Percentiles rank a stretch among this genome's conserved stretches.
These are phyloP conservation scores for Plantago elongata DNA, from an alignment of 257 asterid genomes.

Conservation along the genomic window DNA sequence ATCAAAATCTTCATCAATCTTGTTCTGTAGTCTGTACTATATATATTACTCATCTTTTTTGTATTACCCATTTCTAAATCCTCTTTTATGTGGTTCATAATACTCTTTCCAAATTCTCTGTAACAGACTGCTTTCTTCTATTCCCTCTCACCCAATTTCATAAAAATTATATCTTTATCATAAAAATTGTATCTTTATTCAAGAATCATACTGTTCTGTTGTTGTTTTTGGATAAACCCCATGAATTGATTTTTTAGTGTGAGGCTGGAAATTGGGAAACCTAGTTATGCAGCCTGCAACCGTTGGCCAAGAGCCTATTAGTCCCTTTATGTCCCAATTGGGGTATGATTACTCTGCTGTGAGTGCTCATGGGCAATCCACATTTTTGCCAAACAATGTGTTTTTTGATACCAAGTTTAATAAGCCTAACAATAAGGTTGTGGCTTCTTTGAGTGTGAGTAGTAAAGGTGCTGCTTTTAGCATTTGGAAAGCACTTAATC, in stretches of 20 bases:
- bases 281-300: slow-evolving; percentile 68
- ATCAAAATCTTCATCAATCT: neutral
- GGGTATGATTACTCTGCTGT: slow-evolving; percentile 43
- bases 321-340: slow-evolving; percentile 49
- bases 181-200: neutral
- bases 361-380: slow-evolving; percentile 29
- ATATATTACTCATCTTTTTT: neutral
- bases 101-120: slow-evolving; percentile 34
- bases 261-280: neutral
- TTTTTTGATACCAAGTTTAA: slow-evolving; percentile 42
- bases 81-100: slow-evolving; percentile 45
- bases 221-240: slow-evolving; percentile 20
- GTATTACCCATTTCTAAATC: slow-evolving; percentile 32
- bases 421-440: slow-evolving; percentile 35
- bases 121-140: slow-evolving; percentile 9
- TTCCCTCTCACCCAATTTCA: slow-evolving; percentile 20
- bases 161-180: slow-evolving; percentile 12
- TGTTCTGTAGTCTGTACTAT: neutral
- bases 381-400: slow-evolving; percentile 40
- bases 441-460: slow-evolving; percentile 62
- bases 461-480: slow-evolving; percentile 51
- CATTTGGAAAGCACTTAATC: slow-evolving; percentile 44
- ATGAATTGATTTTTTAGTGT: slow-evolving; percentile 10
- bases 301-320: slow-evolving; percentile 62
- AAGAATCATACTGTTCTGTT: slow-evolving; percentile 14